phyloP scores from a whole-genome alignment of 179 eudicot genomes.

The Corrigiola litoralis region DNA sequence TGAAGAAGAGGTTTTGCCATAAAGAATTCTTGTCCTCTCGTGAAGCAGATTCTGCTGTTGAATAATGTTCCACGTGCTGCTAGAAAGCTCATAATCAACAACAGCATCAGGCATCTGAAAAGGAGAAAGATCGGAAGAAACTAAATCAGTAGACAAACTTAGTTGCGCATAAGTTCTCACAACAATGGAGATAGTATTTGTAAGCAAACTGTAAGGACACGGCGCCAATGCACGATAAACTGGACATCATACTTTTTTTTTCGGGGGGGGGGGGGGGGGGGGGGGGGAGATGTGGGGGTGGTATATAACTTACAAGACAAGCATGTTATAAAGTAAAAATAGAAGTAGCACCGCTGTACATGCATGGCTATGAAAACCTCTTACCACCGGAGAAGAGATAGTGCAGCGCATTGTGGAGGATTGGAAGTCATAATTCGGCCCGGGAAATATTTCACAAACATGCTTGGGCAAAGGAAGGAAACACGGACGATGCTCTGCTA shows the following conservation, averaged over 20 bases:
- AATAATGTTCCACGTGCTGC: conserved; percentile 76
- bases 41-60: conserved; percentile 90
- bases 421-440: conserved; percentile 82
- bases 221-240: too few species aligned
- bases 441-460: conserved; percentile 82
- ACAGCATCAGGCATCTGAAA: conserved; percentile 96
- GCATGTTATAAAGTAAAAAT: background rate
- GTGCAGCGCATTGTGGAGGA: conserved; percentile 87
- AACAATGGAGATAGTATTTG: background rate
- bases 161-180: background rate
- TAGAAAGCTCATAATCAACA: conserved; percentile 78
- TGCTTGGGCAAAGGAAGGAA: conserved; percentile 74
- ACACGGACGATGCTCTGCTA: conserved; percentile 57
- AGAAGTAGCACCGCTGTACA: background rate
- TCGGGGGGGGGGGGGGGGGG: too few species aligned
- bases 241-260: too few species aligned
- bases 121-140: background rate
- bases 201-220: too few species aligned
- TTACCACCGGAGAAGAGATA: conserved; percentile 88
- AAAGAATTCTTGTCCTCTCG: conserved; percentile 70
- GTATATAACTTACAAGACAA: background rate
- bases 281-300: too few species aligned
- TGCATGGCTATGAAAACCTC: conserved; percentile 2
- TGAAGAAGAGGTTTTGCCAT: conserved; percentile 60
- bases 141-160: background rate